Conservation (phyloP, 148 eudicot genomes). For the Camellia lanceoleosa region DNA sequence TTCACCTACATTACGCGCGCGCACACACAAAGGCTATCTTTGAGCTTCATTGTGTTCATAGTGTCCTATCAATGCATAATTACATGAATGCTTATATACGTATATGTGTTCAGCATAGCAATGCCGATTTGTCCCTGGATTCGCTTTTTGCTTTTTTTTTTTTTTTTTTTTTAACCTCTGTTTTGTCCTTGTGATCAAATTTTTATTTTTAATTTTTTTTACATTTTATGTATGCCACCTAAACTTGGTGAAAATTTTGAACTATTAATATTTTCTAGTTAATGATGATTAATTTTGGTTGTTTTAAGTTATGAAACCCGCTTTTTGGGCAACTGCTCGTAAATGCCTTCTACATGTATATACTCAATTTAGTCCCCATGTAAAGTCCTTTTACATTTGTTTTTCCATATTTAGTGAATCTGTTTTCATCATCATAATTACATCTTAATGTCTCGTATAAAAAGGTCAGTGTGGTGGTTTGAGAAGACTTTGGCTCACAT, state of each 20-base stretch:
- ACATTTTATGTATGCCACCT: neutral
- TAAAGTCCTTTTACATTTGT: no score
- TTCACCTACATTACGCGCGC: no score
- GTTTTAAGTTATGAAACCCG: neutral
- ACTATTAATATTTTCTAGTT: neutral
- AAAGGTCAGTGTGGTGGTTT: constrained; percentile 85
- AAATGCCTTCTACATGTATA: constrained; percentile 4
- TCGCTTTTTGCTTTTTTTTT: no score
- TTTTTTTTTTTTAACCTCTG: no score
- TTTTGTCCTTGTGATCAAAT: no score
- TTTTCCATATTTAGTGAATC: neutral
- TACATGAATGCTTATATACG: no score
- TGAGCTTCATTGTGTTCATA: no score
- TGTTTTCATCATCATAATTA: neutral
- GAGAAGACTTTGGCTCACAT: constrained; percentile 72
- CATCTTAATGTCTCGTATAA: constrained; percentile 41
- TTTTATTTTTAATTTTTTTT: neutral
- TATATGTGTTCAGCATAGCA: no score
- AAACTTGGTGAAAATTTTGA: neutral
- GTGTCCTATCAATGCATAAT: no score
- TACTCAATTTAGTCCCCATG: no score
- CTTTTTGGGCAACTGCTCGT: constrained; percentile 1
- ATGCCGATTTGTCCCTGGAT: no score
- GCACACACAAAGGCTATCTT: no score
- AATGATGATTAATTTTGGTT: neutral